phyloP scores from a whole-genome alignment of 1,139 yeast genomes.

The Scheffersomyces cryptocercus region DNA sequence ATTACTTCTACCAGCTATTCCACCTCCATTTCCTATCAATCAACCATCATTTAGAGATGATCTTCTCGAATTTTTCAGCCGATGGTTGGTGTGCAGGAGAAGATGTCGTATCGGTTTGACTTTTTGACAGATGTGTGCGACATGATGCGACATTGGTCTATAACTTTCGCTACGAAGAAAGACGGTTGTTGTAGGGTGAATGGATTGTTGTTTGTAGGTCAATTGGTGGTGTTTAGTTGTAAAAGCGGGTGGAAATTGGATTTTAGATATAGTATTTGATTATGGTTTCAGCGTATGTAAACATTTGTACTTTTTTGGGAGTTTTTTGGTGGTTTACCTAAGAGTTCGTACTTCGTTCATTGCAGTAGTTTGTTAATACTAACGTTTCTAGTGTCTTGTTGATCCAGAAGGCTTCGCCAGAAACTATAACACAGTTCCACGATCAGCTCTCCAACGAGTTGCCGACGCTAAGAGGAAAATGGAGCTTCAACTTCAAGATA shows the following conservation, averaged over 20 bases:
- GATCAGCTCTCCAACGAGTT: slow-evolving; percentile 66
- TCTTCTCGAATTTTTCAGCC: slow-evolving; percentile 5
- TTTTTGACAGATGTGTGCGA: too few species aligned
- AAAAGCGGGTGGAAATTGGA: not conserved
- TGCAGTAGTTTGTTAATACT: slow-evolving; percentile 2
- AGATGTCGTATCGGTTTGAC: too few species aligned
- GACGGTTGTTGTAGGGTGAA: too few species aligned
- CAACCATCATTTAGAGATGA: not conserved
- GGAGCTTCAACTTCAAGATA: slow-evolving; percentile 66
- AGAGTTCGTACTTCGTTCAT: slow-evolving; percentile 1
- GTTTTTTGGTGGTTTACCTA: not conserved
- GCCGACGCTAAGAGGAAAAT: slow-evolving; percentile 58
- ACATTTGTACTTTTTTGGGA: too few species aligned
- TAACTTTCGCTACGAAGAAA: too few species aligned
- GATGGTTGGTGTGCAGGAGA: too few species aligned
- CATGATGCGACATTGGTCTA: too few species aligned
- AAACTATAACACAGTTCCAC: slow-evolving; percentile 64
- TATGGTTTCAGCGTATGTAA: slow-evolving; percentile 34
- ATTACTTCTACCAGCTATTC: not conserved
- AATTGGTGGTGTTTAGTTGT: too few species aligned
- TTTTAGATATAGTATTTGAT: slow-evolving; percentile 3
- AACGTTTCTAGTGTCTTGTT: slow-evolving; percentile 43
- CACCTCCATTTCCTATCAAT: not conserved
- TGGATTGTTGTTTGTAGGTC: too few species aligned
- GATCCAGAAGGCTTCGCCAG: slow-evolving; percentile 59